Conservation (phyloP, 2,329 filamentous ascomycete genomes). For the Alternaria metachromatica region DNA sequence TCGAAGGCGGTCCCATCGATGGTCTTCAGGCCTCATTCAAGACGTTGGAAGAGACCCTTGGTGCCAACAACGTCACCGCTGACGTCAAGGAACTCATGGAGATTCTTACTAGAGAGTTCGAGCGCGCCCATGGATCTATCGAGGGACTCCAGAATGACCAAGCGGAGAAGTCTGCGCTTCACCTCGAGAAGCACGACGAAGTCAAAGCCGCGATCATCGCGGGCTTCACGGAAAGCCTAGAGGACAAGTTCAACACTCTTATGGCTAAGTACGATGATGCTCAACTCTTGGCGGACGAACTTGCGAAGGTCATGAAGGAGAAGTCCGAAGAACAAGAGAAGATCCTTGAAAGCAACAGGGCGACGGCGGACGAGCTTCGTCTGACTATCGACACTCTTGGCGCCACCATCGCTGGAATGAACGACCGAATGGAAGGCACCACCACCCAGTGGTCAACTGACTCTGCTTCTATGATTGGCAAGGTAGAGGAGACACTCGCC, state of each 20-base stretch:
- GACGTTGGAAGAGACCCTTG: slow-evolving; percentile 72
- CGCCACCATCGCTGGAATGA: slow-evolving; percentile 59
- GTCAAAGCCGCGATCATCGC: slow-evolving; percentile 61
- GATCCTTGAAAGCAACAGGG: slow-evolving; percentile 75
- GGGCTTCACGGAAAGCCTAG: slow-evolving; percentile 64
- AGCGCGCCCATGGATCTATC: slow-evolving; percentile 81
- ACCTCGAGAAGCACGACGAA: slow-evolving; percentile 67
- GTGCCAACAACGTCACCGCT: slow-evolving; percentile 51
- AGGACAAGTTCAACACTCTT: slow-evolving; percentile 82
- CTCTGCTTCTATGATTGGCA: slow-evolving; percentile 82
- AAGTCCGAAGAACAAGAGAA: slow-evolving; percentile 76
- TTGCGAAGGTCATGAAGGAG: slow-evolving; percentile 74
- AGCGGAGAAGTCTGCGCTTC: slow-evolving; percentile 64
- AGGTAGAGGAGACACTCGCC: slow-evolving; percentile 77
- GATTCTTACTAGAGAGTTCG: slow-evolving; percentile 83
- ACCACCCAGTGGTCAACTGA: slow-evolving; percentile 88
- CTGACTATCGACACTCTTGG: slow-evolving; percentile 85
- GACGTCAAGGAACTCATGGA: slow-evolving; percentile 68
- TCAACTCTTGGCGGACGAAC: slow-evolving; percentile 75
- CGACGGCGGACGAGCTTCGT: slow-evolving; percentile 85
- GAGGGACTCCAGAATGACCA: slow-evolving; percentile 82
- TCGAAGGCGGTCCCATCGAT: slow-evolving; percentile 72
- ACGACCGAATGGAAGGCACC: slow-evolving; percentile 74
- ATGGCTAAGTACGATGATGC: slow-evolving; percentile 89
- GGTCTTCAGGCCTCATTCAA: slow-evolving; percentile 67